Percentiles rank a stretch among this genome's conserved stretches.
Evolutionary conservation across 1,284 basidiomycete species (phyloP).

Genomic region (Ustilago shanxiensis): DNA sequence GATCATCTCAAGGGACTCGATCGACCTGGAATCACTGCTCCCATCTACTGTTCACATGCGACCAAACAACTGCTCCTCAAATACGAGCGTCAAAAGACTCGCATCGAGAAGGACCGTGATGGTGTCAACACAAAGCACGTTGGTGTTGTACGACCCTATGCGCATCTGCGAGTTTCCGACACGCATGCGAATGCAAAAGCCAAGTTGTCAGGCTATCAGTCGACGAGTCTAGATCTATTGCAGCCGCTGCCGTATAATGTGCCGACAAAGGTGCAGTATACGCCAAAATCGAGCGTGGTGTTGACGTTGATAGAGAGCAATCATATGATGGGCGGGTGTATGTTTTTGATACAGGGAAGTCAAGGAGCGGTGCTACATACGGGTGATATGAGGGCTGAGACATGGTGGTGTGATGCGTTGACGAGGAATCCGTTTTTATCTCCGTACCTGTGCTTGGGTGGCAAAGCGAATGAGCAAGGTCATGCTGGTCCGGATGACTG

Average conservation of each 20-base stretch:
- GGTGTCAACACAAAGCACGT: conserved; percentile 10
- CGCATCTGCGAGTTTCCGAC: conserved; percentile 41
- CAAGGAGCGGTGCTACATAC: conserved; percentile 85
- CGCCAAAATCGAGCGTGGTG: conserved; percentile 75
- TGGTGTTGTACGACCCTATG: conserved; percentile 51
- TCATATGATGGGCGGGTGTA: conserved; percentile 91
- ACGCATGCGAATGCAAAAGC: conserved; percentile 36
- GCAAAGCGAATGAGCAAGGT: background rate
- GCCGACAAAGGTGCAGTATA: conserved; percentile 78
- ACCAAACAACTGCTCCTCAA: conserved; percentile 61
- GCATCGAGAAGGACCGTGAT: conserved; percentile 45
- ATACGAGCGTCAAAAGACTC: conserved; percentile 51
- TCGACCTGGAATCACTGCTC: conserved; percentile 43
- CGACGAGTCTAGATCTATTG: conserved; percentile 39
- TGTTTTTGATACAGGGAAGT: conserved; percentile 87
- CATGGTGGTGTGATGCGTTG: conserved; percentile 80
- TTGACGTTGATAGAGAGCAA: conserved; percentile 90
- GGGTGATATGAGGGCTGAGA: conserved; percentile 89
- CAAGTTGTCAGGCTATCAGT: conserved; percentile 29
- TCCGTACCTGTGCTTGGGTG: conserved; percentile 75
- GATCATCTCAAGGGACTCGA: conserved; percentile 65
- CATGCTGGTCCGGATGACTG: conserved; percentile 6
- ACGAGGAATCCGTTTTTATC: conserved; percentile 79
- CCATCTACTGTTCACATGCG: conserved; percentile 58
- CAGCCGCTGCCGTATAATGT: conserved; percentile 71